These are phyloP conservation scores for Diaporthe australafricana DNA, from an alignment of 2,329 filamentous ascomycete species.

Conservation along the genomic window DNA sequence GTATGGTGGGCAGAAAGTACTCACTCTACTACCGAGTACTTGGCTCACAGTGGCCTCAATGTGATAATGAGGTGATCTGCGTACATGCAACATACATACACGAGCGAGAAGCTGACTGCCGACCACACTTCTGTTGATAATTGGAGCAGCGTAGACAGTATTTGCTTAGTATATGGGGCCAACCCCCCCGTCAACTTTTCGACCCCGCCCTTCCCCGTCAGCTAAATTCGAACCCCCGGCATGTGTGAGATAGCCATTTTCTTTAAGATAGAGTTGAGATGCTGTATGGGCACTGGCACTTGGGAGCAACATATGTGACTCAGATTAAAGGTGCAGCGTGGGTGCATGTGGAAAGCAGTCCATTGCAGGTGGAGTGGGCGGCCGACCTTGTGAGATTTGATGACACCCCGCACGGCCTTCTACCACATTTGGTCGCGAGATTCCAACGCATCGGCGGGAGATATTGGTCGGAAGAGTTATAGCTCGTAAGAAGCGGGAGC, in stretches of 20 bases:
- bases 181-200: too few species aligned
- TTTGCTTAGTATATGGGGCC: too few species aligned
- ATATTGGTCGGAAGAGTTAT: neutral
- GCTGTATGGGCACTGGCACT: too few species aligned
- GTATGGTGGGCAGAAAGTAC: neutral
- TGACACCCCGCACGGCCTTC: neutral
- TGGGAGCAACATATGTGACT: too few species aligned
- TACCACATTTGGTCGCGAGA: neutral
- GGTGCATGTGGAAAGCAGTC: neutral
- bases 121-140: constrained; percentile 6
- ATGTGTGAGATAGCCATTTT: too few species aligned
- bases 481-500: neutral
- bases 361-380: neutral
- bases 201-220: too few species aligned
- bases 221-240: too few species aligned
- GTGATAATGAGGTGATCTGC: too few species aligned
- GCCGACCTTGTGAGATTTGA: neutral
- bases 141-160: constrained; percentile 24
- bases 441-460: neutral
- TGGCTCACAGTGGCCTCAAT: neutral
- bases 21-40: neutral
- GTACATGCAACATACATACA: too few species aligned
- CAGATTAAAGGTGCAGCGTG: neutral
- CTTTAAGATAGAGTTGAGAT: too few species aligned
- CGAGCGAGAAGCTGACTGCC: neutral